These are phyloP conservation scores for Candida schatavii DNA, from an alignment of 805 yeast species.

Conservation along the genomic window DNA sequence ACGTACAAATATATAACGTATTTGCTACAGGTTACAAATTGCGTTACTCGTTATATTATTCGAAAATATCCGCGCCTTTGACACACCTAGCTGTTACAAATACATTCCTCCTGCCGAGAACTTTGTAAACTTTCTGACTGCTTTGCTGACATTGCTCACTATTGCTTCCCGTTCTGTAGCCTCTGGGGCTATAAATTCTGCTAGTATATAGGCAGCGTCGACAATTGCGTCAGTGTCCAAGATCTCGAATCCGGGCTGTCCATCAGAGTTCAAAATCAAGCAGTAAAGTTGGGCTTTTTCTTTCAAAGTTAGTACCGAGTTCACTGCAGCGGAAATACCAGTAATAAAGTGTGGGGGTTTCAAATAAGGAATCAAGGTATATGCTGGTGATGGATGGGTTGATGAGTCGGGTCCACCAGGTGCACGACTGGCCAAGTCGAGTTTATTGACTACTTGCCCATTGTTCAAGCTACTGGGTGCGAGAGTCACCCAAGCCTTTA, in stretches of 20 bases:
- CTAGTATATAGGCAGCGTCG: slow-evolving; percentile 25
- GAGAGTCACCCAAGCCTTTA: slow-evolving; percentile 25
- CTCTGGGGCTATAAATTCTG: slow-evolving; percentile 7
- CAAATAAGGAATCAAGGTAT: slow-evolving; percentile 25
- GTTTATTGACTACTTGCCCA: slow-evolving; percentile 22
- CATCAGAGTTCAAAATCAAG: slow-evolving; percentile 54
- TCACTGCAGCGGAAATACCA: slow-evolving; percentile 51
- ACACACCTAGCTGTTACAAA: no score
- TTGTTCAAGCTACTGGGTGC: slow-evolving; percentile 38
- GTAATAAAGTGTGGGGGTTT: slow-evolving; percentile 63
- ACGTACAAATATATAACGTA: no score
- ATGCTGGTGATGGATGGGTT: background rate
- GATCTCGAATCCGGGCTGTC: slow-evolving; percentile 59
- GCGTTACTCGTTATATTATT: no score
- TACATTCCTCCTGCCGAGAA: slow-evolving; percentile 29
- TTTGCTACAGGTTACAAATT: no score
- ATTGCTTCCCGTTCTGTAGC: slow-evolving; percentile 9
- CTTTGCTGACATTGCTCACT: slow-evolving; percentile 14
- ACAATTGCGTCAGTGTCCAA: slow-evolving; percentile 42
- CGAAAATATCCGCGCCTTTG: no score
- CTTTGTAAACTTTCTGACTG: slow-evolving; percentile 22
- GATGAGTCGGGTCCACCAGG: background rate
- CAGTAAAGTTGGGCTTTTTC: slow-evolving; percentile 9
- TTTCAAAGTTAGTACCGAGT: slow-evolving; percentile 20
- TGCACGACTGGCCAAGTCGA: slow-evolving; percentile 4